These are phyloP conservation scores for Boletus smithii DNA, from an alignment of 1,284 basidiomycete species.

Conservation along the genomic window DNA sequence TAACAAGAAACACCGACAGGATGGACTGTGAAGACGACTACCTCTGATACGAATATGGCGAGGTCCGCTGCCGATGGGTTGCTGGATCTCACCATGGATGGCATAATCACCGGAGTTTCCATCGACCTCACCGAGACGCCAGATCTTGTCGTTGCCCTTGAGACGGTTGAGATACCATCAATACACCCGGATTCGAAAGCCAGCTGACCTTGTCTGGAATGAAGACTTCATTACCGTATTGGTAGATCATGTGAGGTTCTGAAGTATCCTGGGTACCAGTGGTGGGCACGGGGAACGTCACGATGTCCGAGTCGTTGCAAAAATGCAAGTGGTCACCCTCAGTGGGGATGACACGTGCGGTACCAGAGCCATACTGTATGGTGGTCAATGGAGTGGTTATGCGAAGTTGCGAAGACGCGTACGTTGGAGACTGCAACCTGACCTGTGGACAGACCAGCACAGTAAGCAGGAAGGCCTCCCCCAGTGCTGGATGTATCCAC, in stretches of 20 bases:
- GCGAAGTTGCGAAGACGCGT: slow-evolving; percentile 15
- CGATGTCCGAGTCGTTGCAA: slow-evolving; percentile 37
- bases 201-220: slow-evolving; percentile 59
- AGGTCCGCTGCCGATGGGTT: slow-evolving; percentile 63
- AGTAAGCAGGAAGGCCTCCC: slow-evolving; percentile 52
- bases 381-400: not conserved
- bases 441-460: slow-evolving; percentile 48
- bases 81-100: slow-evolving; percentile 60
- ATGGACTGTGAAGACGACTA: not conserved
- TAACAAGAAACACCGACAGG: not conserved
- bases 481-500: slow-evolving; percentile 48
- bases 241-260: slow-evolving; percentile 62
- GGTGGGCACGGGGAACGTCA: slow-evolving; percentile 50
- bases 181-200: not conserved
- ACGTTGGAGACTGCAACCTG: slow-evolving; percentile 60
- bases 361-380: slow-evolving; percentile 53
- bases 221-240: slow-evolving; percentile 52
- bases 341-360: slow-evolving; percentile 53
- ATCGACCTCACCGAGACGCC: slow-evolving; percentile 47
- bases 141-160: slow-evolving; percentile 64
- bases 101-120: slow-evolving; percentile 41
- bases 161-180: not conserved
- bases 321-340: slow-evolving; percentile 42
- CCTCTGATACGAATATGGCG: slow-evolving; percentile 18
- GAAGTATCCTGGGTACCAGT: slow-evolving; percentile 39